Base-by-base conservation (phyloP, 495 filamentous ascomycete genomes). In the Talaromyces proteolyticus region DNA sequence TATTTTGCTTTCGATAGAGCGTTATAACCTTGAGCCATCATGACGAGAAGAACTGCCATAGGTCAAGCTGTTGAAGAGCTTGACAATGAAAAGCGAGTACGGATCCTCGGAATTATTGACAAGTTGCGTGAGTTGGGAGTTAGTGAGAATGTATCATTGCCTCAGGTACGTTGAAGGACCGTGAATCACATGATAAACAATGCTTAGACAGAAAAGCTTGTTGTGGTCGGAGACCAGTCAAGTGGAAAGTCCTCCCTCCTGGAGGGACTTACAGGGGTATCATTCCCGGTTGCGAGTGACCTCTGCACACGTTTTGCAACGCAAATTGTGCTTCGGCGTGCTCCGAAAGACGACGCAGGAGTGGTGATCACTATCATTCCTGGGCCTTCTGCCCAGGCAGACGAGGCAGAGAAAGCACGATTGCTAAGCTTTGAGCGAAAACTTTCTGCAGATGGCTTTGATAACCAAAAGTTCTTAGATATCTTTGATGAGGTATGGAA, bases 271-370 rank as follows among this genome's bases (percentile, higher is more conserved):
- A 79, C 75, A 2, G 69, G 67, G 3, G 63, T 82, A 43, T 65
- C 72, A 1, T 77, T 81, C 45, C 76, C 79, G n/a, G 63, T 68
- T 24, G 69, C 62, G 22, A 63, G 63, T 10, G 70, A 70, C n/a
- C 69, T 81, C 14, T 81, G 77, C 55, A 85, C 82, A 0, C 66
- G 80, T 0, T 79, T 76, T 50, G 77, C 76, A 3, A 84, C 79
- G 0, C 73, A 84, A 56, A 84, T 84, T 47, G 74, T 69, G 1
- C 77, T 69, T 46, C 75, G 74, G 16, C 73, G 76, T 6, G 36
- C 63, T 3, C 42, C 63, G 0, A 42, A 44, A 3, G 53, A 59
- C 17, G 42, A 60, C 3, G 53, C 57, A 8, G 42, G 21, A 17
- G 59, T 60, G 6, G 48, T 40, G 11, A 55, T 64, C 0, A 62